Conservation (phyloP, 345 rosid species). For the Durio zibethinus region DNA sequence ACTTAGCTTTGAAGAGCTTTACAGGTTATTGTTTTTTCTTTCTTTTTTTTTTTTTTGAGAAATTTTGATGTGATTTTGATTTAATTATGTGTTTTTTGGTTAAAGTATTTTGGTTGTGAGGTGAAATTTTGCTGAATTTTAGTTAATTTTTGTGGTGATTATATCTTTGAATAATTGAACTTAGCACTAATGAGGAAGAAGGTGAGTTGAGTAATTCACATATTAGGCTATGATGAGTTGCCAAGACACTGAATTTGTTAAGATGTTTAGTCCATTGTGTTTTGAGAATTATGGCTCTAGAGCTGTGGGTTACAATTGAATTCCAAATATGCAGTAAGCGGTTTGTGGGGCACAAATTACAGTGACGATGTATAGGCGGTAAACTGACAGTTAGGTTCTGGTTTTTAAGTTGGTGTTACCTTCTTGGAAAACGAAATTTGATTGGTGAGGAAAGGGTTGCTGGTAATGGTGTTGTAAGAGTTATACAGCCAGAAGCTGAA, state of each 20-base stretch:
- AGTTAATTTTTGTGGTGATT: neutral
- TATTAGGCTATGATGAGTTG: neutral
- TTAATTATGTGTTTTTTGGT: neutral
- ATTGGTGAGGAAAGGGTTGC: neutral
- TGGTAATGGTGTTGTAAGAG: neutral
- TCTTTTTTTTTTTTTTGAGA: neutral
- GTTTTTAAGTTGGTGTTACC: neutral
- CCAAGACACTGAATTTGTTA: neutral
- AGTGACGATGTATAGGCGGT: neutral
- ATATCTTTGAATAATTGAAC: neutral
- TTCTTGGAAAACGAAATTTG: neutral
- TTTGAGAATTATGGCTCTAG: neutral
- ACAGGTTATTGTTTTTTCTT: slow-evolving; percentile 39
- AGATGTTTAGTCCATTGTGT: neutral
- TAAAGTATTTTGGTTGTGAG: neutral
- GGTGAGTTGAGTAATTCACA: neutral
- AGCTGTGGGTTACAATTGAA: neutral
- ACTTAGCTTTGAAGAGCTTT: slow-evolving; percentile 69
- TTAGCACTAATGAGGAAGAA: neutral
- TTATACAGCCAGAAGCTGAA: neutral
- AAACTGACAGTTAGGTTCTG: neutral
- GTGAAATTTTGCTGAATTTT: neutral
- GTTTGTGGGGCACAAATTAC: neutral
- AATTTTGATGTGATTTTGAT: neutral
- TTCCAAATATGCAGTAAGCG: neutral